phyloP scores from a whole-genome alignment of 2,329 filamentous ascomycete species.

The Aspergillus tanneri region DNA sequence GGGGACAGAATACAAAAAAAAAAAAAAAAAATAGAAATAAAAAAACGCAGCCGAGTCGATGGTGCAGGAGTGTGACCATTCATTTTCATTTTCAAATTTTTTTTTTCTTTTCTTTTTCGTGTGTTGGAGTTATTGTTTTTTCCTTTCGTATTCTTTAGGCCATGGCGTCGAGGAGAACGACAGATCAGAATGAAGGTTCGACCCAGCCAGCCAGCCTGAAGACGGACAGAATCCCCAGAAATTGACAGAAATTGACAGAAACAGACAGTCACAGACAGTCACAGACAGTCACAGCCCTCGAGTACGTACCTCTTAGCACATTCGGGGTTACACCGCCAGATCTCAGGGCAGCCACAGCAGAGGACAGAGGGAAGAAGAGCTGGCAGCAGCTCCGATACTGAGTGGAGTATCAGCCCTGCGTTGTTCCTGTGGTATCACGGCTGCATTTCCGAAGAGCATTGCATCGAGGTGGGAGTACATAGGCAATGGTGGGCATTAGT shows the following conservation, averaged over 20 bases:
- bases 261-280: neutral
- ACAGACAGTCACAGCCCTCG: constrained; percentile 1
- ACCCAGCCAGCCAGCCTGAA: neutral
- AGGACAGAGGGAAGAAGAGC: neutral
- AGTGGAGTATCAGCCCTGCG: constrained; percentile 14
- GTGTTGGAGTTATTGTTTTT: neutral
- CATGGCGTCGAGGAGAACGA: neutral
- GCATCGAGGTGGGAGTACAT: neutral
- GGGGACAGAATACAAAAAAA: constrained; percentile 5
- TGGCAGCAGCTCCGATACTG: neutral
- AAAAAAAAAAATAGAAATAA: neutral
- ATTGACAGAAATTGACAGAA: neutral
- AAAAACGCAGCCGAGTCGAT: neutral
- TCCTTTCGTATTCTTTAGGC: neutral
- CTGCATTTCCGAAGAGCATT: neutral
- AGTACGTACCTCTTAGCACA: constrained; percentile 13
- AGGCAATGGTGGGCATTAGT: neutral
- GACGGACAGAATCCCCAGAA: neutral
- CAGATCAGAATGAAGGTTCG: neutral
- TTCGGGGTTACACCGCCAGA: constrained; percentile 26
- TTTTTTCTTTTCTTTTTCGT: neutral
- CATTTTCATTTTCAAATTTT: neutral
- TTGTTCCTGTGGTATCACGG: constrained; percentile 3
- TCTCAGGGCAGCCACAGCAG: constrained; percentile 18
- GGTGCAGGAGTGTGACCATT: neutral